phyloP scores from a whole-genome alignment of 2,329 filamentous ascomycete genomes.

The Aspergillus novoparasiticus region DNA sequence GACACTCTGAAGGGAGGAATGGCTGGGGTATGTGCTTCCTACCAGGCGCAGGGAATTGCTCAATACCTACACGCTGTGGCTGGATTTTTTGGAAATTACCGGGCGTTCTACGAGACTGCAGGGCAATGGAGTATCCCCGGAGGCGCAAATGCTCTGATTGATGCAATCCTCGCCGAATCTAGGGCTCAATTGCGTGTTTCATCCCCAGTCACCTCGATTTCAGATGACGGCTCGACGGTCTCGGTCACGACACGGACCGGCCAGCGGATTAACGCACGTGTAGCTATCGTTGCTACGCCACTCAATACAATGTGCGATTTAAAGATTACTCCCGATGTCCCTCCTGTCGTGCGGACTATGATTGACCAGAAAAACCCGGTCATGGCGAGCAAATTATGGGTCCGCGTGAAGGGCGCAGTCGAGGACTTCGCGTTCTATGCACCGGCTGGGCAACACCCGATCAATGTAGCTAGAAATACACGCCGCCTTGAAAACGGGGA shows the following conservation, averaged over 20 bases:
- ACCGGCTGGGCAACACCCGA: constrained; percentile 14
- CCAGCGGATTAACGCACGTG: neutral
- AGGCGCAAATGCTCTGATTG: too few relatives aligned
- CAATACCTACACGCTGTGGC: too few relatives aligned
- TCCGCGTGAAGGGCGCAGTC: constrained; percentile 12
- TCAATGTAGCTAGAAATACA: constrained; percentile 11
- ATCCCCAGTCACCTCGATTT: neutral
- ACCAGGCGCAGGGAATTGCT: too few relatives aligned
- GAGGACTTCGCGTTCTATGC: constrained; percentile 13
- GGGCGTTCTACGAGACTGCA: too few relatives aligned
- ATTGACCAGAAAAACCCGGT: constrained; percentile 16
- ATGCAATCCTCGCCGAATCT: constrained; percentile 8
- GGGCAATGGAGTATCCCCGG: too few relatives aligned
- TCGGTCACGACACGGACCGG: constrained; percentile 6
- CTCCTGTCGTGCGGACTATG: constrained; percentile 7
- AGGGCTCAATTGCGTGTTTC: constrained; percentile 5
- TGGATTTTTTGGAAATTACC: too few relatives aligned
- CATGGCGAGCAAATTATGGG: constrained; percentile 15
- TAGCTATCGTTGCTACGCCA: constrained; percentile 2
- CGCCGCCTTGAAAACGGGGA: constrained; percentile 14
- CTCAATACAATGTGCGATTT: constrained; percentile 10
- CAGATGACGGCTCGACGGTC: constrained; percentile 1
- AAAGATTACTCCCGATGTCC: constrained; percentile 5
- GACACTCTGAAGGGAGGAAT: too few relatives aligned
- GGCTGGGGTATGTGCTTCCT: too few relatives aligned